Conservation (phyloP, 2,329 filamentous ascomycete species). For the Chrysoporthe austroafricana region DNA sequence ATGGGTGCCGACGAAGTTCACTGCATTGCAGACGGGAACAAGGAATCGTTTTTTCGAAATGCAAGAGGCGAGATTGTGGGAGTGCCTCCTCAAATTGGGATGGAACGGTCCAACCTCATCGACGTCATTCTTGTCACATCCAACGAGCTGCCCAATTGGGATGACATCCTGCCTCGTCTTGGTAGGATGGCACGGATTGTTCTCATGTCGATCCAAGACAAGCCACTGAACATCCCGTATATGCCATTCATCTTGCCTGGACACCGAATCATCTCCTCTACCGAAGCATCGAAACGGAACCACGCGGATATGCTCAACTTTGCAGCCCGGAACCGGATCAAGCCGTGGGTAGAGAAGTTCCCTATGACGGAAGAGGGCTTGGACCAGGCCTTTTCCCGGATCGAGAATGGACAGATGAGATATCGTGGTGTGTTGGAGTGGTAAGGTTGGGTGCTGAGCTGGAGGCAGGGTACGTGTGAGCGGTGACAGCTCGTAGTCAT, state of each 20-base stretch:
- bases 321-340: constrained; percentile 27
- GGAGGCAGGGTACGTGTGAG: too few species aligned
- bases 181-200: constrained; percentile 23
- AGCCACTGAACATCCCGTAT: constrained; percentile 24
- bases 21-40: constrained; percentile 13
- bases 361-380: constrained; percentile 29
- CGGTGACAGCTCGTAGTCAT: too few species aligned
- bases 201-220: constrained; percentile 23
- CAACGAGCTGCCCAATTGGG: constrained; percentile 23
- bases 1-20: constrained; percentile 28
- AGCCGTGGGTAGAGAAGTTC: constrained; percentile 29
- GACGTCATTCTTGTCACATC: constrained; percentile 22
- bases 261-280: constrained; percentile 26
- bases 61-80: not conserved
- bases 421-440: constrained; percentile 29
- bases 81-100: not conserved
- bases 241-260: constrained; percentile 28
- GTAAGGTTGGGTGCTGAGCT: not conserved
- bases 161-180: constrained; percentile 14
- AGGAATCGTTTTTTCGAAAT: not conserved
- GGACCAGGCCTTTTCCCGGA: constrained; percentile 24
- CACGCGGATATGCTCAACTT: constrained; percentile 29
- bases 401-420: constrained; percentile 29
- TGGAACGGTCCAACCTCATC: not conserved
- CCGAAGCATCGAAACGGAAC: constrained; percentile 29